phyloP scores from a whole-genome alignment of 2,329 filamentous ascomycete species.

The Microsporum audouinii region DNA sequence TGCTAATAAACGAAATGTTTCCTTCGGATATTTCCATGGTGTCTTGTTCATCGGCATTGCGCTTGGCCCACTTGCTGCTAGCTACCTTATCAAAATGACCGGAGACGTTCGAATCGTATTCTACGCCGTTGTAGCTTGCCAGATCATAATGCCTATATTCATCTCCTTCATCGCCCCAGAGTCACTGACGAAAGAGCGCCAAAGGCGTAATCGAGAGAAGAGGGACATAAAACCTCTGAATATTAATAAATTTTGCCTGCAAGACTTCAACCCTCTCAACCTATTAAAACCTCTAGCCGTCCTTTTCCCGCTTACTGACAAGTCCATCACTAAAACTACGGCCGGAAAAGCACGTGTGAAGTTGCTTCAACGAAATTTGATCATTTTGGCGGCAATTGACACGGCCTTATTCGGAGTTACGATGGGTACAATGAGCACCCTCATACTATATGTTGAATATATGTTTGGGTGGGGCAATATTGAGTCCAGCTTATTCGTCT shows the following conservation, averaged over 20 bases:
- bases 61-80: conserved; percentile 69
- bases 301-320: conserved; percentile 51
- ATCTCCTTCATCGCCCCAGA: conserved; percentile 67
- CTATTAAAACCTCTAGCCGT: conserved; percentile 67
- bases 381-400: conserved; percentile 69
- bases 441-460: conserved; percentile 71
- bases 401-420: conserved; percentile 69
- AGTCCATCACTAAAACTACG: conserved; percentile 21
- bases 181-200: conserved; percentile 64
- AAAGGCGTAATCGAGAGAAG: conserved; percentile 58
- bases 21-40: conserved; percentile 82
- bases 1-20: conserved; percentile 65
- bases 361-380: conserved; percentile 64
- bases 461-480: conserved; percentile 73
- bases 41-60: conserved; percentile 84
- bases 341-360: conserved; percentile 48
- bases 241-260: conserved; percentile 22
- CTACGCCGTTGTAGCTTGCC: conserved; percentile 63
- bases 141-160: conserved; percentile 62
- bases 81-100: conserved; percentile 64
- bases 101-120: conserved; percentile 71
- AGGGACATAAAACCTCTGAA: conserved; percentile 37
- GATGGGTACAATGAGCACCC: conserved; percentile 69
- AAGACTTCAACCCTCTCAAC: conserved; percentile 44
- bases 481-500: conserved; percentile 70